Conservation (phyloP, 2,329 filamentous ascomycete genomes). For the Plenodomus tracheiphilus region DNA sequence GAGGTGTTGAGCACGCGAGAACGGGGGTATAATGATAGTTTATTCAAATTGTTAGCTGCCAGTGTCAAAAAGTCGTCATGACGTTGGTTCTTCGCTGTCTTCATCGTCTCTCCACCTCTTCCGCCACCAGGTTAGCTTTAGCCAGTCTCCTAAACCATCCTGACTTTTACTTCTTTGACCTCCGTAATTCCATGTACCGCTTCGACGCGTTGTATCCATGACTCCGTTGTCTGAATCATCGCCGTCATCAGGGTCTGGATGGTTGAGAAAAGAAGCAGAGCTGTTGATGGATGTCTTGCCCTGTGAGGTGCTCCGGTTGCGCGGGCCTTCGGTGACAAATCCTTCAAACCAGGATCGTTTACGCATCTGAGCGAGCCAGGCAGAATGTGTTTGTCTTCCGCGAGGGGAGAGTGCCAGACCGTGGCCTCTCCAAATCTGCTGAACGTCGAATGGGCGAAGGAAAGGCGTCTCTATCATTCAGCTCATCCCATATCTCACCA, state of each 20-base stretch:
- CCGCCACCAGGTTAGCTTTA: slow-evolving; percentile 45
- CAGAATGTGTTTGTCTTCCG: slow-evolving; percentile 34
- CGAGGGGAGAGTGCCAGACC: slow-evolving; percentile 38
- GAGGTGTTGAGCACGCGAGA: neutral
- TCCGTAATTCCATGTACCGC: slow-evolving; percentile 33
- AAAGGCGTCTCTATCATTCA: slow-evolving; percentile 64
- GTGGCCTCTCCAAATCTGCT: slow-evolving; percentile 34
- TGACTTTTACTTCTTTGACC: slow-evolving; percentile 22
- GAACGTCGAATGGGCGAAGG: slow-evolving; percentile 35
- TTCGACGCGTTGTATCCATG: slow-evolving; percentile 16
- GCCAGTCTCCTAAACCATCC: slow-evolving; percentile 40
- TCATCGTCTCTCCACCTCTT: slow-evolving; percentile 39
- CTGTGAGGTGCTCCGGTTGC: slow-evolving; percentile 28
- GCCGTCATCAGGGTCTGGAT: slow-evolving; percentile 36
- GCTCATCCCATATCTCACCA: slow-evolving; percentile 84
- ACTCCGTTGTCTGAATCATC: slow-evolving; percentile 35
- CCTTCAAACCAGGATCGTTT: slow-evolving; percentile 44
- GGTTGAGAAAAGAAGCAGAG: slow-evolving; percentile 26
- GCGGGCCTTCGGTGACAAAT: slow-evolving; percentile 20
- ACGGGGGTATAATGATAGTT: neutral
- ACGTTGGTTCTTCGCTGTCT: slow-evolving; percentile 16
- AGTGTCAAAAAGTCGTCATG: slow-evolving; percentile 13
- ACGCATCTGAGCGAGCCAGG: slow-evolving; percentile 40
- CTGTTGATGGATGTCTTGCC: slow-evolving; percentile 33
- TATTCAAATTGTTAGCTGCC: slow-evolving; percentile 9